Evolutionary conservation across 495 filamentous ascomycete genomes (phyloP).

Genomic region (Xylaria castorea): DNA sequence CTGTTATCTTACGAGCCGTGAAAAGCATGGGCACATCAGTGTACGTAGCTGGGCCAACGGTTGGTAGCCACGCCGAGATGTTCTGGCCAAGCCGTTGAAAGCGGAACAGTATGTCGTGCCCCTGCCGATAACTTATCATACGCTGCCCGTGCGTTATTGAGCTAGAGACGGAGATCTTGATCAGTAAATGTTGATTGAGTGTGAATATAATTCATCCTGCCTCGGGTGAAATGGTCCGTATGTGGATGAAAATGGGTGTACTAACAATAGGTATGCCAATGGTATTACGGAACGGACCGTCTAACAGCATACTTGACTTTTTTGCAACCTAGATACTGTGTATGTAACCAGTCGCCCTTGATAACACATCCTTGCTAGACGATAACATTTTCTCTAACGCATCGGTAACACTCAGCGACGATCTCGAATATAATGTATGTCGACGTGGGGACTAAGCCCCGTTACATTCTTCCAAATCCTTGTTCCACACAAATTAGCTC

Average conservation of each 20-base stretch:
- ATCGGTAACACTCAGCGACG: not conserved
- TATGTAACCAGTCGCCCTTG: not conserved
- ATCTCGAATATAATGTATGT: not conserved
- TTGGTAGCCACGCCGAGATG: constrained; percentile 7
- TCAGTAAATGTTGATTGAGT: not conserved
- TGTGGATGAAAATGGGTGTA: not conserved
- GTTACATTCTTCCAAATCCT: not conserved
- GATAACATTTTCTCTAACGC: not conserved
- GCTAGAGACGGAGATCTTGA: not conserved
- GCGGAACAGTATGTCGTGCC: not conserved
- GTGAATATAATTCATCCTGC: not conserved
- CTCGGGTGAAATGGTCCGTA: not conserved
- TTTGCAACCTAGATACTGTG: not conserved
- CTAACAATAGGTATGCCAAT: not conserved
- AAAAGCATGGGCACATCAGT: too few relatives aligned
- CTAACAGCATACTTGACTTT: not conserved
- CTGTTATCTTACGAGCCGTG: not conserved
- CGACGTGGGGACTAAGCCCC: not conserved
- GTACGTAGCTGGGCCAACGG: not conserved
- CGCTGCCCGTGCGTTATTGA: not conserved
- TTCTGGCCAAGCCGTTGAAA: constrained; percentile 11
- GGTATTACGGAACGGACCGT: not conserved
- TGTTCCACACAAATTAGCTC: not conserved
- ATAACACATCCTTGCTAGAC: not conserved
- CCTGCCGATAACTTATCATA: not conserved